Conservation (phyloP, 2,329 filamentous ascomycete genomes). For the Aspergillus fructus region DNA sequence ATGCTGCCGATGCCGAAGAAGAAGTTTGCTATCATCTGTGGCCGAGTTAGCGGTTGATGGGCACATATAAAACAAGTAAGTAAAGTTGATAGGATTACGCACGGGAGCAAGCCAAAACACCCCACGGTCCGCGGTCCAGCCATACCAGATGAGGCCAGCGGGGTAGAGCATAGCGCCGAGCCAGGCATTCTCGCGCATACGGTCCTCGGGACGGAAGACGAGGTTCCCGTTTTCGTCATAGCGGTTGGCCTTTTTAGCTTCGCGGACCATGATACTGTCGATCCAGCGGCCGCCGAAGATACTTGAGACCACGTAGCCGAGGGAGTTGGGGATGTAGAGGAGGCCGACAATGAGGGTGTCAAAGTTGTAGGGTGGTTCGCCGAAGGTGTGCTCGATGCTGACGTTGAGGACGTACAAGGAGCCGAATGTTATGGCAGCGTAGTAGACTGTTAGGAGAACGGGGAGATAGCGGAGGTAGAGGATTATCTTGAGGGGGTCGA, state of each 20-base stretch:
- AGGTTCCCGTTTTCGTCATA: slow-evolving; percentile 67
- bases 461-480: slow-evolving; percentile 72
- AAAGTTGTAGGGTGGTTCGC: slow-evolving; percentile 66
- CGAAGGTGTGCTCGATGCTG: slow-evolving; percentile 70
- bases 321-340: slow-evolving; percentile 71
- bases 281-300: slow-evolving; percentile 74
- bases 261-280: slow-evolving; percentile 75
- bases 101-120: slow-evolving; percentile 62
- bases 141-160: slow-evolving; percentile 69
- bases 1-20: slow-evolving; percentile 76
- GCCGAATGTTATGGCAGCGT: slow-evolving; percentile 73
- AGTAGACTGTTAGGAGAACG: slow-evolving; percentile 70
- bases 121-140: slow-evolving; percentile 67
- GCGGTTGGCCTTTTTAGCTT: slow-evolving; percentile 67
- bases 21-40: slow-evolving; percentile 62
- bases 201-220: slow-evolving; percentile 72
- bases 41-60: not conserved
- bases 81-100: slow-evolving; percentile 1
- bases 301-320: slow-evolving; percentile 71
- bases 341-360: slow-evolving; percentile 68
- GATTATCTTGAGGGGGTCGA: slow-evolving; percentile 72
- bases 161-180: slow-evolving; percentile 71
- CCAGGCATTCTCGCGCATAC: slow-evolving; percentile 81
- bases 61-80: not conserved
- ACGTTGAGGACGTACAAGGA: slow-evolving; percentile 77